phyloP scores from a whole-genome alignment of 768 basidiomycete genomes.

The Termitomyces sp. region DNA sequence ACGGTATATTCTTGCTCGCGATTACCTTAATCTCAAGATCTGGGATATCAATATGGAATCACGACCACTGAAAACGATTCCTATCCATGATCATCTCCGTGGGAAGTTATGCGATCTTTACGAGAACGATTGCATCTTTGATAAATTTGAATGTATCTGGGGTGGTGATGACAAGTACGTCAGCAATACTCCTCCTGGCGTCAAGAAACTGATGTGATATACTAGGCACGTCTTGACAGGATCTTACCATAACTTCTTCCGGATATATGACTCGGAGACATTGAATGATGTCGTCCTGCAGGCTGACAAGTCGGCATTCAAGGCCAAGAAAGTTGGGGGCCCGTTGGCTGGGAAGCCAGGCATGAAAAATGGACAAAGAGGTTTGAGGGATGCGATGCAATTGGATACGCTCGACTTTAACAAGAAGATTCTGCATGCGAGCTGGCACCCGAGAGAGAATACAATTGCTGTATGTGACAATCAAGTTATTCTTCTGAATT shows the following conservation, averaged over 20 bases:
- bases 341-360: slow-evolving; percentile 66
- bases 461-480: slow-evolving; percentile 81
- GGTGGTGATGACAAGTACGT: slow-evolving; percentile 92
- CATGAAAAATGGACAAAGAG: slow-evolving; percentile 72
- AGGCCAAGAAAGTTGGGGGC: slow-evolving; percentile 97
- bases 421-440: slow-evolving; percentile 94
- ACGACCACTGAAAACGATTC: slow-evolving; percentile 93
- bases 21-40: slow-evolving; percentile 97
- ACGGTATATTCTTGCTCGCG: slow-evolving; percentile 92
- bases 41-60: slow-evolving; percentile 99
- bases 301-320: slow-evolving; percentile 99
- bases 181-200: background rate
- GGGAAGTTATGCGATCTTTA: slow-evolving; percentile 98
- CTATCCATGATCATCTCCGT: slow-evolving; percentile 96
- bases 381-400: slow-evolving; percentile 82
- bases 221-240: slow-evolving; percentile 95
- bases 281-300: slow-evolving; percentile 88
- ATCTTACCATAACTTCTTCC: slow-evolving; percentile 99
- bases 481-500: background rate
- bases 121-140: slow-evolving; percentile 99
- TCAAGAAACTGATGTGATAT: slow-evolving; percentile 12
- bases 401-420: slow-evolving; percentile 85
- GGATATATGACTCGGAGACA: slow-evolving; percentile 93
- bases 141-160: slow-evolving; percentile 99
- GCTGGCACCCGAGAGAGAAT: slow-evolving; percentile 98